Evolutionary conservation across 106 monocot species (phyloP).

Genomic region (Dioscorea dumetorum): DNA sequence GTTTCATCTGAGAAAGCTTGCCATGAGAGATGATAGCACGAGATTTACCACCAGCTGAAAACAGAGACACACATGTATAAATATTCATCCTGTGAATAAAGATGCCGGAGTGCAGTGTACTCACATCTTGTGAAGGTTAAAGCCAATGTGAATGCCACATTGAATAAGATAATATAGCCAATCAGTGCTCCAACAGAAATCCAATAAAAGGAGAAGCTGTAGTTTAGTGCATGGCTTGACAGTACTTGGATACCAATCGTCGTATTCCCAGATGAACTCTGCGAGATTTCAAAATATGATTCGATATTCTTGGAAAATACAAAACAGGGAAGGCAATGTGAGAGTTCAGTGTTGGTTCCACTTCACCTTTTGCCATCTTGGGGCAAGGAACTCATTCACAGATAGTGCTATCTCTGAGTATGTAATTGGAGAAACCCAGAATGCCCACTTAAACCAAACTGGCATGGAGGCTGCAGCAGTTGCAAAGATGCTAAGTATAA

Average conservation of each 20-base stretch:
- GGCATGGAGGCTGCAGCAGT: constrained; percentile 45
- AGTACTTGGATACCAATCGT: constrained; percentile 41
- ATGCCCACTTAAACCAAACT: constrained; percentile 64
- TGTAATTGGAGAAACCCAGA: constrained; percentile 68
- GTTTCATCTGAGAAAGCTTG: constrained; percentile 31
- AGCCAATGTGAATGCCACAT: constrained; percentile 50
- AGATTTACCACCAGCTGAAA: constrained; percentile 52
- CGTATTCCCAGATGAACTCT: constrained; percentile 31
- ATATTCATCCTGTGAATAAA: not conserved
- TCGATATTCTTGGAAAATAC: no score
- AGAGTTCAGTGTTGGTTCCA: no score
- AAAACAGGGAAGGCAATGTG: no score
- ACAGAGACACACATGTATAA: not conserved
- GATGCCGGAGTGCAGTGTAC: not conserved
- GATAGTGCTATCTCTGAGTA: constrained; percentile 56
- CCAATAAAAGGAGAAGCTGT: constrained; percentile 54
- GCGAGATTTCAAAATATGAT: not conserved
- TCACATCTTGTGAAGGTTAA: constrained; percentile 52
- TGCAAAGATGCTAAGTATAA: not conserved
- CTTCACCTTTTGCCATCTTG: constrained; percentile 63
- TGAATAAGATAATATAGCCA: constrained; percentile 47
- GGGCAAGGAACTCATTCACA: constrained; percentile 64
- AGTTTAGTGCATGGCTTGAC: constrained; percentile 50
- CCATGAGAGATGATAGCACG: constrained; percentile 62
- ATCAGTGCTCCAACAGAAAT: constrained; percentile 57